Percentiles rank a stretch among this genome's conserved stretches.
These are phyloP conservation scores for Leccinum boreale DNA, from an alignment of 768 basidiomycete genomes.

Conservation along the genomic window DNA sequence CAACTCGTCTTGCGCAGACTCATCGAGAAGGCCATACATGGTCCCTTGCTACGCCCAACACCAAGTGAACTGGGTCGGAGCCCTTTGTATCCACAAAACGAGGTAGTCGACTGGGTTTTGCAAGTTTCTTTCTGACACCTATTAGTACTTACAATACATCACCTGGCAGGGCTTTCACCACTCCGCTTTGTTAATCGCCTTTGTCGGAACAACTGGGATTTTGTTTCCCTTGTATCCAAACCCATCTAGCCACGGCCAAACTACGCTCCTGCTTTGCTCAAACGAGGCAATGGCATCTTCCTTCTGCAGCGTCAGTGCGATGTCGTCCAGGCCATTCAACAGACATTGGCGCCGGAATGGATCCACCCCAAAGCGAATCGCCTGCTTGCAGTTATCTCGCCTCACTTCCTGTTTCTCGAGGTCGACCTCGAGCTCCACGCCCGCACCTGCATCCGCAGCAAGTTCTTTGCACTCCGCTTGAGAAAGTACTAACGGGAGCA, in stretches of 20 bases:
- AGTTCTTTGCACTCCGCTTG: conserved; percentile 67
- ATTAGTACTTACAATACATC: neutral
- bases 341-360: conserved; percentile 91
- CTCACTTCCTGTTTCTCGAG: conserved; percentile 78
- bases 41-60: no score
- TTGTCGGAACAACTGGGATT: conserved; percentile 53
- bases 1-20: no score
- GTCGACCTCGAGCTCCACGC: conserved; percentile 78
- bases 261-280: conserved; percentile 69
- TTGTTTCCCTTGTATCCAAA: conserved; percentile 84
- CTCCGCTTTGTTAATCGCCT: conserved; percentile 54
- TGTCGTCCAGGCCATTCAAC: conserved; percentile 95
- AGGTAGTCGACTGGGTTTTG: no score
- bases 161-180: conserved; percentile 48
- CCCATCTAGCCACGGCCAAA: conserved; percentile 97
- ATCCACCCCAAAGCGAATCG: conserved; percentile 80
- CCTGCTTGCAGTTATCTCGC: conserved; percentile 65
- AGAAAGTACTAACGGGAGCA: conserved; percentile 77
- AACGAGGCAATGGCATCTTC: conserved; percentile 69
- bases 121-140: neutral
- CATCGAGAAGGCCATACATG: no score
- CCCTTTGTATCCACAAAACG: no score
- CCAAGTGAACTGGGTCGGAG: no score
- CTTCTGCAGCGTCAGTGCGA: conserved; percentile 88
- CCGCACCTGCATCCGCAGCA: conserved; percentile 72